Base-by-base conservation (phyloP, 2,329 filamentous ascomycete genomes). In the Diaporthe aspalathi region DNA sequence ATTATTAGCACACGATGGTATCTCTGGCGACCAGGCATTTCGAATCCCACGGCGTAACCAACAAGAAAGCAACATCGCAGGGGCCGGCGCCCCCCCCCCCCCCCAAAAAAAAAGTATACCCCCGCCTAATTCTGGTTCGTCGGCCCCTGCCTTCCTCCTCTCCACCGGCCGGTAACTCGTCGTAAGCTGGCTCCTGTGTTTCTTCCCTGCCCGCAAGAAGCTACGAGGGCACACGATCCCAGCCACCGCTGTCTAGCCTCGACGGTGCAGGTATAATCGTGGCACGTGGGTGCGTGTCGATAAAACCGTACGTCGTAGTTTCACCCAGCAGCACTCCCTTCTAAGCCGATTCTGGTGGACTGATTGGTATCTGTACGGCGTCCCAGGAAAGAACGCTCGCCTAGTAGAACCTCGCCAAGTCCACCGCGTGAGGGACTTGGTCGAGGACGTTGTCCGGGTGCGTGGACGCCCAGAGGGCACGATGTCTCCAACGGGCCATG, bases 371-470 rank as follows among this genome's bases (percentile, higher is more conserved):
- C 22, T 40, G 32, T 32, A n/a, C 43, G 22, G 20, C 29, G 20
- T 32, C 12, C 38, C 24, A 32, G 14, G 27, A 17, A 35, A 3
- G 14, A 6, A 12, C 20, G 43, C 11, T 17, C 43, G n/a, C 29
- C 35, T n/a, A 49, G 7, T 63, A 63, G 20, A 49, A 49, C 27
- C 45, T n/a, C 12, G 16, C 12, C 43, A 63, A 29, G 43, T 63
- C 60, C 29, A 35, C 60, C 27, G 60, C 43, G 20, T 63, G 20
- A 2, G 43, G 60, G 20, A 1, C 43, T 27, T 63, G n/a, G 14
- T 63, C 60, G 27, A 32, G 27, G 43, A 63, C 35, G 43, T 63
- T 32, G 60, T 63, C 60, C 11, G 9, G 17, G 43, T 63, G 43
- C 6, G 2, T 3, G 40, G 11, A 49, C 43, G 45, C 27, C 43